A percentile compares a stretch with the other conserved stretches of the same genome.
These are phyloP conservation scores for Xylariales sp. DNA, from an alignment of 2,329 filamentous ascomycete species.

Conservation along the genomic window DNA sequence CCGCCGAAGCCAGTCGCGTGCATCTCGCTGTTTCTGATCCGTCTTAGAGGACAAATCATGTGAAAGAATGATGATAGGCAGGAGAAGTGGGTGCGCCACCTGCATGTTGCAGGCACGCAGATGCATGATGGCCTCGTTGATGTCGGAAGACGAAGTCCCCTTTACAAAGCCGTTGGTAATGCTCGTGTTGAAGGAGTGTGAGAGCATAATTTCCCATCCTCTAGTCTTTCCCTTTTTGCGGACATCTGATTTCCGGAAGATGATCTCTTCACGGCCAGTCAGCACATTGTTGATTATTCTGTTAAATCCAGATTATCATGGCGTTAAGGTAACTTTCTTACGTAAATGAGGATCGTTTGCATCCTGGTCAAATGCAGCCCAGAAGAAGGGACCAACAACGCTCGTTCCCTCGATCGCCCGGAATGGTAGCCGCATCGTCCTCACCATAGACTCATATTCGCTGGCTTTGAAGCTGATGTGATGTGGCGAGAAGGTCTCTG, in stretches of 20 bases:
- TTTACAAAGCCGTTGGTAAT: conserved; percentile 60
- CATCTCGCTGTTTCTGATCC: conserved; percentile 59
- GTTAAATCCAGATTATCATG: conserved; percentile 6
- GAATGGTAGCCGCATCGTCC: conserved; percentile 47
- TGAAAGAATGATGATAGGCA: conserved; percentile 54
- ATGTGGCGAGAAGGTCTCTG: conserved; percentile 53
- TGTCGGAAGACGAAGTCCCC: conserved; percentile 53
- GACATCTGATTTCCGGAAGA: conserved; percentile 63
- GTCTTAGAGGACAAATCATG: conserved; percentile 52
- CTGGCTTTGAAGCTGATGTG: conserved; percentile 48
- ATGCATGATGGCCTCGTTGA: conserved; percentile 44
- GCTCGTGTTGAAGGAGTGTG: conserved; percentile 47
- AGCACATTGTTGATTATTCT: conserved; percentile 4
- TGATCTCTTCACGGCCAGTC: conserved; percentile 42
- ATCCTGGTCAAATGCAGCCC: conserved; percentile 52
- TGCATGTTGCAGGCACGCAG: conserved; percentile 44
- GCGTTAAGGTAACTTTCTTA: conserved; percentile 28
- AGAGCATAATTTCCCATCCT: conserved; percentile 62
- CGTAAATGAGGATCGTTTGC: conserved; percentile 53
- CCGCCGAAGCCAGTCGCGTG: conserved; percentile 55
- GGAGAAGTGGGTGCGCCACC: conserved; percentile 52
- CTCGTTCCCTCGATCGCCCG: conserved; percentile 54
- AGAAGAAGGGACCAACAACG: conserved; percentile 61
- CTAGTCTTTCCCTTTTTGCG: conserved; percentile 60
- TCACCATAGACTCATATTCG: conserved; percentile 53